These are phyloP conservation scores for Suhomyces prunicola DNA, from an alignment of 805 yeast species.

Conservation along the genomic window DNA sequence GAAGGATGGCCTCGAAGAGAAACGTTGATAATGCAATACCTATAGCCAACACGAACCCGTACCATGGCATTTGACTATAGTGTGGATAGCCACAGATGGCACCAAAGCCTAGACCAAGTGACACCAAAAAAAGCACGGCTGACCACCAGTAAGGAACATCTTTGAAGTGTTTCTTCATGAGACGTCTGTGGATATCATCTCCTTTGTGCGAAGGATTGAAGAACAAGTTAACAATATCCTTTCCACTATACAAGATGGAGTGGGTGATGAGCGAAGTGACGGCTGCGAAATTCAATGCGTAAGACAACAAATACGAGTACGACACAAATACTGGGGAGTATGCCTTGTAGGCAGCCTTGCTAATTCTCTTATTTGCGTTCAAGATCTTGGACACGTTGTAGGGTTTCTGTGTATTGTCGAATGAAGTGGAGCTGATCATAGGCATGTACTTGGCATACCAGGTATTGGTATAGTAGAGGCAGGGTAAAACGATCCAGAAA, in stretches of 20 bases:
- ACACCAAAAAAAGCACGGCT: slow-evolving; percentile 21
- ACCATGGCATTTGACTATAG: slow-evolving; percentile 16
- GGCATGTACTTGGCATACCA: slow-evolving; percentile 23
- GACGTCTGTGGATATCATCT: slow-evolving; percentile 19
- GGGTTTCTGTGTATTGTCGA: slow-evolving; percentile 15
- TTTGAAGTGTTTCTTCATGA: slow-evolving; percentile 16
- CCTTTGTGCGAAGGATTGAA: slow-evolving; percentile 14
- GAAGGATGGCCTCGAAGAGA: slow-evolving; percentile 16
- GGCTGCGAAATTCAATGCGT: slow-evolving; percentile 21
- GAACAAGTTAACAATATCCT: slow-evolving; percentile 14
- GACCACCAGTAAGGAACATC: slow-evolving; percentile 24
- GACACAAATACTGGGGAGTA: slow-evolving; percentile 20
- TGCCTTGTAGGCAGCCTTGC: slow-evolving; percentile 13
- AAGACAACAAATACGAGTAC: slow-evolving; percentile 16
- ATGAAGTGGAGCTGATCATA: slow-evolving; percentile 17
- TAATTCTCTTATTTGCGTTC: slow-evolving; percentile 11
- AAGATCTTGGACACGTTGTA: slow-evolving; percentile 18
- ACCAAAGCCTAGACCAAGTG: slow-evolving; percentile 15
- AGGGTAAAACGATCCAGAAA: slow-evolving; percentile 14
- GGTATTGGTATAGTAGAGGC: slow-evolving; percentile 18
- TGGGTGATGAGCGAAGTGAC: slow-evolving; percentile 17
- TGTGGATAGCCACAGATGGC: slow-evolving; percentile 14
- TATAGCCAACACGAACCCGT: slow-evolving; percentile 15
- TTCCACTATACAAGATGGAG: slow-evolving; percentile 17
- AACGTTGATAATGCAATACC: slow-evolving; percentile 12